Evolutionary conservation across 495 filamentous ascomycete species (phyloP).

Genomic region (Echria macrotheca): DNA sequence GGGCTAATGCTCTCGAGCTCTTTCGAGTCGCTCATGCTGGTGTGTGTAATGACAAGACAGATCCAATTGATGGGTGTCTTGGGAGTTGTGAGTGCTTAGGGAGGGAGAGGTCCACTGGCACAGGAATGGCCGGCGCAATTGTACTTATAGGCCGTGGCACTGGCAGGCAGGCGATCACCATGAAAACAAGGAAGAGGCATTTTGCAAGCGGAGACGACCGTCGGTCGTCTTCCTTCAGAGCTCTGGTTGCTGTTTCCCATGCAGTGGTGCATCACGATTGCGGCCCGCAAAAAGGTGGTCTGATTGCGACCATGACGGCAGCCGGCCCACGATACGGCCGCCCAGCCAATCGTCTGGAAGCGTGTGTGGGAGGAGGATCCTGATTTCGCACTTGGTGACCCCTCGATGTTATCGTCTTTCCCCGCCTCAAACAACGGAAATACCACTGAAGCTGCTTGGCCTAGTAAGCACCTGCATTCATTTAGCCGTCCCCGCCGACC

Average conservation of each 20-base stretch:
- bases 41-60: background rate
- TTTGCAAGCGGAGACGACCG: background rate
- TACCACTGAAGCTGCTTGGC: too few relatives aligned
- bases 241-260: too few relatives aligned
- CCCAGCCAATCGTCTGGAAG: background rate
- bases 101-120: background rate
- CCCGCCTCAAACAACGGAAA: too few relatives aligned
- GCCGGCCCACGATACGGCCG: background rate
- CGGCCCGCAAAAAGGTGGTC: conserved; percentile 12
- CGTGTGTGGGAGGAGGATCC: background rate
- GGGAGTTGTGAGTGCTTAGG: background rate
- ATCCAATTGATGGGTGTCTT: background rate
- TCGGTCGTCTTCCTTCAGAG: background rate
- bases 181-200: background rate
- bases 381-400: too few relatives aligned
- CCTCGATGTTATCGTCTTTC: too few relatives aligned
- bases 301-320: conserved; percentile 15
- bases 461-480: too few relatives aligned
- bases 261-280: too few relatives aligned
- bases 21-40: conserved; percentile 32
- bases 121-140: background rate
- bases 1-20: conserved; percentile 51
- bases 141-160: background rate
- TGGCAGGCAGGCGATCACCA: background rate
- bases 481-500: too few relatives aligned